Conservation (phyloP, 805 yeast genomes). For the Hemisphaericaspora nanyangensis region DNA sequence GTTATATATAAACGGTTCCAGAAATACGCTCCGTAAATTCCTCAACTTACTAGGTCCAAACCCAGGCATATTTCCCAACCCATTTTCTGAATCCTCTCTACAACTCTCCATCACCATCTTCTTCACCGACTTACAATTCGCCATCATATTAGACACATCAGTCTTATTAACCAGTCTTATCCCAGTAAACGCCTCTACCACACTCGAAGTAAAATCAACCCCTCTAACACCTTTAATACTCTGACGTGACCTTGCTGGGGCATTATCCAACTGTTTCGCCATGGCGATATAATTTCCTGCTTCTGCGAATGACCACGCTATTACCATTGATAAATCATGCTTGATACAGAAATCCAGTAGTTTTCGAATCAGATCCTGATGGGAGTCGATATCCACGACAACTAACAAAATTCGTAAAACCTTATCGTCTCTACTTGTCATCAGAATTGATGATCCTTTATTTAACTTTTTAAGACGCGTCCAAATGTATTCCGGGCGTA, state of each 20-base stretch:
- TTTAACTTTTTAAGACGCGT: conserved; percentile 46
- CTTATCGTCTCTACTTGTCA: conserved; percentile 33
- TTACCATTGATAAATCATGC: conserved; percentile 45
- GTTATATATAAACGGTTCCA: conserved; percentile 50
- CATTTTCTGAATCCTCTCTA: conserved; percentile 18
- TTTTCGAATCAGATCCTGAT: conserved; percentile 45
- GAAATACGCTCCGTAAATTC: conserved; percentile 36
- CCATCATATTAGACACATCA: conserved; percentile 47
- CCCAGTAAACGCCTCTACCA: conserved; percentile 44
- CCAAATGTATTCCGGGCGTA: conserved; percentile 72
- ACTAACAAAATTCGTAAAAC: conserved; percentile 53
- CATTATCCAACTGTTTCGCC: conserved; percentile 33
- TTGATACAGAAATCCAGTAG: conserved; percentile 46
- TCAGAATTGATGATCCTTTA: conserved; percentile 26
- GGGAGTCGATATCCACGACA: conserved; percentile 63
- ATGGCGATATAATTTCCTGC: conserved; percentile 41
- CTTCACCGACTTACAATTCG: conserved; percentile 44
- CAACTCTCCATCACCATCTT: conserved; percentile 34
- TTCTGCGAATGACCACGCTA: conserved; percentile 52
- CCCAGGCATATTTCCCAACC: conserved; percentile 35
- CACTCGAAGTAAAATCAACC: conserved; percentile 41
- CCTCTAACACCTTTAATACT: conserved; percentile 41
- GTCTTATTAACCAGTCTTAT: conserved; percentile 50
- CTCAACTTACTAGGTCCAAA: conserved; percentile 45
- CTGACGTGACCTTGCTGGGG: conserved; percentile 23